phyloP scores from a whole-genome alignment of 805 yeast genomes.

The Candida nanaspora region DNA sequence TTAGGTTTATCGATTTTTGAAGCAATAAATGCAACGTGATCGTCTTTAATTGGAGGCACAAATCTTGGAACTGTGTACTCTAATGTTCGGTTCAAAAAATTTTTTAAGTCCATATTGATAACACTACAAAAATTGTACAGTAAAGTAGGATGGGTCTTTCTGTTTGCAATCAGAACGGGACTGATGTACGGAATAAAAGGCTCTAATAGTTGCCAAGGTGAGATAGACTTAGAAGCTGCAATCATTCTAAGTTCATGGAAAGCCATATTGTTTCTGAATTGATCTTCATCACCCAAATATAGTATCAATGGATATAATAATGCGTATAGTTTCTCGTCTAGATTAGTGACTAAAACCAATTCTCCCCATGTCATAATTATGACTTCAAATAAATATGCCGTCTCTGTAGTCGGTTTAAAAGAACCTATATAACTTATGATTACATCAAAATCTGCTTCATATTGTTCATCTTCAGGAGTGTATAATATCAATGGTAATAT shows the following conservation, averaged over 20 bases:
- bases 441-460: slow-evolving; percentile 35
- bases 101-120: slow-evolving; percentile 52
- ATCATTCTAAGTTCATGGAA: slow-evolving; percentile 54
- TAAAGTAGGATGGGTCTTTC: slow-evolving; percentile 42
- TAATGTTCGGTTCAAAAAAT: slow-evolving; percentile 62
- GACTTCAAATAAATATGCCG: slow-evolving; percentile 46
- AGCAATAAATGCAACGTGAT: slow-evolving; percentile 59
- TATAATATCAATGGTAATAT: slow-evolving; percentile 47
- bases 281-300: slow-evolving; percentile 55
- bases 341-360: slow-evolving; percentile 46
- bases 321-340: slow-evolving; percentile 62
- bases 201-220: slow-evolving; percentile 74
- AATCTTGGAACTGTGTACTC: slow-evolving; percentile 73
- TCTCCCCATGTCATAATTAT: slow-evolving; percentile 58
- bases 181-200: slow-evolving; percentile 75
- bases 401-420: slow-evolving; percentile 28
- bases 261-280: slow-evolving; percentile 62
- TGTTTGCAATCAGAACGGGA: slow-evolving; percentile 49
- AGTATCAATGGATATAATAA: slow-evolving; percentile 59
- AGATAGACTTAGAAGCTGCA: slow-evolving; percentile 46
- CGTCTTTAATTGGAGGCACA: slow-evolving; percentile 56
- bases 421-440: slow-evolving; percentile 37
- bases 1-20: slow-evolving; percentile 38
- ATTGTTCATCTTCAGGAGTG: slow-evolving; percentile 29
- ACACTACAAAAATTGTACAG: slow-evolving; percentile 57